phyloP scores from a whole-genome alignment of 345 rosid species.

The Lumnitzera littorea region DNA sequence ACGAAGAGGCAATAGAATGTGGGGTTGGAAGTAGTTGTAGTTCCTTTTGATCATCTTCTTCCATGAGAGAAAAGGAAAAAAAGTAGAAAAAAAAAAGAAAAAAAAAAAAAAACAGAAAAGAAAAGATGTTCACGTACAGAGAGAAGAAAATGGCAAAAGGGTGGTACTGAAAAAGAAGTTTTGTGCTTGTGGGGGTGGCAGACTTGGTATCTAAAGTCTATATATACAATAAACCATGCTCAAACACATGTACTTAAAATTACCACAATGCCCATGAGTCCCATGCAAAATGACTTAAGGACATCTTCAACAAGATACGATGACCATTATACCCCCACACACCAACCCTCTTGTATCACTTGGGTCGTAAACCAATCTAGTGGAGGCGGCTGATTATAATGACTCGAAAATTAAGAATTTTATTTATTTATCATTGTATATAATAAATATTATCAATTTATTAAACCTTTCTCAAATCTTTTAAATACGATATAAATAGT shows the following conservation, averaged over 20 bases:
- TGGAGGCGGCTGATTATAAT: too few relatives aligned
- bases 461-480: too few relatives aligned
- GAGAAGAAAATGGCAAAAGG: neutral
- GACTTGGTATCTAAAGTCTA: neutral
- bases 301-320: neutral
- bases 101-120: neutral
- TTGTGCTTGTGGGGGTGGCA: constrained; percentile 14
- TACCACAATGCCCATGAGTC: constrained; percentile 28
- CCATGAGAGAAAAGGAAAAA: constrained; percentile 21
- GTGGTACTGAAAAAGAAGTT: neutral
- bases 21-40: constrained; percentile 80
- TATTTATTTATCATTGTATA: too few relatives aligned
- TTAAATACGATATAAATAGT: too few relatives aligned
- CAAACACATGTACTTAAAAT: neutral
- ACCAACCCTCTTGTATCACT: too few relatives aligned
- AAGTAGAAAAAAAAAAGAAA: neutral
- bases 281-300: constrained; percentile 22
- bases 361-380: too few relatives aligned
- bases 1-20: constrained; percentile 26
- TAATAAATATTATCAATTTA: too few relatives aligned
- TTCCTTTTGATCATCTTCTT: constrained; percentile 55
- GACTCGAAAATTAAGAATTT: too few relatives aligned
- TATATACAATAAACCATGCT: constrained; percentile 17
- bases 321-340: neutral
- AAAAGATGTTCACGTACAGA: neutral